Conservation (phyloP, 352 stramenopile species). For the Pythium phragmiticola region DNA sequence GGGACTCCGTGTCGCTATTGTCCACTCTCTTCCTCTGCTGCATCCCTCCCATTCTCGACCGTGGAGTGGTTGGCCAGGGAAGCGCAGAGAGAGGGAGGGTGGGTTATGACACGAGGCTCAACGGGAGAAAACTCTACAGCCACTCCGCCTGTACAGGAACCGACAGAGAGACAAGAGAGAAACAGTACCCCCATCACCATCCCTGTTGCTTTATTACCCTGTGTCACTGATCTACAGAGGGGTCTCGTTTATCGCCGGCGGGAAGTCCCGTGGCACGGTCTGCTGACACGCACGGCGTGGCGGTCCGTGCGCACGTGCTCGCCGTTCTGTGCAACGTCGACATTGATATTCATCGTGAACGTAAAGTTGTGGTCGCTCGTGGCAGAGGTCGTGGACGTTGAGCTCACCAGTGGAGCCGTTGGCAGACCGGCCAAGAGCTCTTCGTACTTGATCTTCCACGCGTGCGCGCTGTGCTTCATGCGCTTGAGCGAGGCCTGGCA, state of each 20-base stretch:
- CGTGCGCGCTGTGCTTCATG: conserved; percentile 12
- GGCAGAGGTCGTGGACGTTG: neutral
- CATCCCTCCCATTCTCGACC: neutral
- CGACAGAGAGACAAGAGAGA: neutral
- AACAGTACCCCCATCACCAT: too few relatives aligned
- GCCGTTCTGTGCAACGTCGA: conserved; percentile 14
- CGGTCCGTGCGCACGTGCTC: conserved; percentile 5
- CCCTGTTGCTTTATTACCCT: too few relatives aligned
- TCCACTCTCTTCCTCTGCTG: too few relatives aligned
- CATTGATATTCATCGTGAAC: conserved; percentile 21
- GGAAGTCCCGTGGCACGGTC: neutral
- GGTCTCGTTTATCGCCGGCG: too few relatives aligned
- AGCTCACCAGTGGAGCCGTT: neutral
- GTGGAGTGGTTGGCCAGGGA: conserved; percentile 1
- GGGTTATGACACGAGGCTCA: neutral
- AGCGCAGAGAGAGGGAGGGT: neutral
- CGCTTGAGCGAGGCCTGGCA: conserved; percentile 14
- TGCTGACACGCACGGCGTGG: conserved; percentile 1
- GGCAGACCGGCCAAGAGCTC: conserved; percentile 3
- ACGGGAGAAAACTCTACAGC: neutral
- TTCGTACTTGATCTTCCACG: conserved; percentile 23
- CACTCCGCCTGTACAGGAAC: neutral
- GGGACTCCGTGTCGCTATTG: too few relatives aligned
- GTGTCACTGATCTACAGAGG: too few relatives aligned
- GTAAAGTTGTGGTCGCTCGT: conserved; percentile 6